Evolutionary conservation across 768 basidiomycete species (phyloP).

Genomic region (Lactarius hatsudake): DNA sequence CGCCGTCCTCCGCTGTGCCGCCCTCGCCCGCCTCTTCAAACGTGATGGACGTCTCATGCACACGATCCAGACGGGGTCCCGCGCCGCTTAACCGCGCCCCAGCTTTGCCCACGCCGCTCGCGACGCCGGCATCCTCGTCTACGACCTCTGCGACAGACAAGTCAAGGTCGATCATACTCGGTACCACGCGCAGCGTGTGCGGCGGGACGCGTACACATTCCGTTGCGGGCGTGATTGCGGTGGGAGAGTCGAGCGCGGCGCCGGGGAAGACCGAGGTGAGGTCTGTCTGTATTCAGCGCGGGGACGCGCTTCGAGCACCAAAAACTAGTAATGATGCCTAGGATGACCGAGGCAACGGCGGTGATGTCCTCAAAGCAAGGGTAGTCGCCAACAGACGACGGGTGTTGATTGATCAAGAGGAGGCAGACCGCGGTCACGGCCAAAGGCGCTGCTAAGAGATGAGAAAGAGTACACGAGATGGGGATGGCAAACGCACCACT

Average conservation of each 20-base stretch:
- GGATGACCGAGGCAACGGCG: constrained; percentile 83
- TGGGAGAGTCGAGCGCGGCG: constrained; percentile 35
- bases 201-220: constrained; percentile 73
- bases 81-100: too few relatives aligned
- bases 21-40: constrained; percentile 25
- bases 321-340: constrained; percentile 65
- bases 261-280: constrained; percentile 47
- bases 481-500: constrained; percentile 31
- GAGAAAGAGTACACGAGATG: not conserved
- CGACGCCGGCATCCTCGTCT: constrained; percentile 29
- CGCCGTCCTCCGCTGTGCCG: constrained; percentile 33
- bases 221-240: constrained; percentile 56
- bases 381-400: constrained; percentile 93
- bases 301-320: constrained; percentile 54
- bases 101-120: constrained; percentile 25
- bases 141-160: constrained; percentile 33
- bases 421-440: constrained; percentile 60
- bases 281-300: constrained; percentile 34
- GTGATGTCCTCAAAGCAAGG: constrained; percentile 98
- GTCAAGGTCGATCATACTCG: constrained; percentile 77
- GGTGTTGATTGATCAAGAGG: constrained; percentile 81
- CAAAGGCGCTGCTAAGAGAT: constrained; percentile 46
- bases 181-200: constrained; percentile 67
- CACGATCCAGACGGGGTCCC: too few relatives aligned
- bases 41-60: constrained; percentile 6